phyloP scores from a whole-genome alignment of 306 rosid species.

The Trifolium fragiferum region DNA sequence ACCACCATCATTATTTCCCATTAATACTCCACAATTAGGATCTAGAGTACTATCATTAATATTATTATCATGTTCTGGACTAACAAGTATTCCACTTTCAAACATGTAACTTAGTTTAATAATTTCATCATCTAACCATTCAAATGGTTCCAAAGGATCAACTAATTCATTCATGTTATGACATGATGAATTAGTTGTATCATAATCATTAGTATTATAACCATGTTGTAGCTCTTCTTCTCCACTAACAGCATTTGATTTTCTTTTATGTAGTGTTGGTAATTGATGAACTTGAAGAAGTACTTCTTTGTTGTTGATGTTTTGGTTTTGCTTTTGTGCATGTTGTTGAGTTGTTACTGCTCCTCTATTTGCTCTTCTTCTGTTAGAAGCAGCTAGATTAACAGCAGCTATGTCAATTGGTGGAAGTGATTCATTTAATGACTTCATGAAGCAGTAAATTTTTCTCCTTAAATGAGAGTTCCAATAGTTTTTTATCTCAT shows the following conservation, averaged over 20 bases:
- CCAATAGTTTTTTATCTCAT: slow-evolving; percentile 91
- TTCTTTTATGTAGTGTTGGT: slow-evolving; percentile 11
- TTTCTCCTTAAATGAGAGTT: slow-evolving; percentile 82
- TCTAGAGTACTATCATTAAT: background rate
- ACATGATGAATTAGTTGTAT: background rate
- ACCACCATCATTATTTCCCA: slow-evolving; percentile 33
- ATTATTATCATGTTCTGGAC: background rate
- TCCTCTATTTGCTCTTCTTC: slow-evolving; percentile 40
- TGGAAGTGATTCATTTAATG: slow-evolving; percentile 44
- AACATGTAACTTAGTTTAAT: slow-evolving; percentile 44
- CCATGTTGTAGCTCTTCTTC: slow-evolving; percentile 32
- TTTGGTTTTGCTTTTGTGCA: slow-evolving; percentile 31
- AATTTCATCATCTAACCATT: slow-evolving; percentile 55
- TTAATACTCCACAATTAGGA: slow-evolving; percentile 9
- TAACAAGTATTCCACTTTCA: slow-evolving; percentile 37
- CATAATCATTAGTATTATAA: background rate
- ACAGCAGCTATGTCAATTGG: slow-evolving; percentile 42
- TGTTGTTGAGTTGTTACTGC: slow-evolving; percentile 28
- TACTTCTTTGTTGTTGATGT: slow-evolving; percentile 12
- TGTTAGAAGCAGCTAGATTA: slow-evolving; percentile 38
- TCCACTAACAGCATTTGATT: background rate
- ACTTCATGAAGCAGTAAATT: slow-evolving; percentile 60
- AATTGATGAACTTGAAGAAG: background rate
- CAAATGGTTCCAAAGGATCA: slow-evolving; percentile 52
- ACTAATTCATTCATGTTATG: slow-evolving; percentile 32